These are phyloP conservation scores for Daldinia sp. DNA, from an alignment of 2,329 filamentous ascomycete species.

Conservation along the genomic window DNA sequence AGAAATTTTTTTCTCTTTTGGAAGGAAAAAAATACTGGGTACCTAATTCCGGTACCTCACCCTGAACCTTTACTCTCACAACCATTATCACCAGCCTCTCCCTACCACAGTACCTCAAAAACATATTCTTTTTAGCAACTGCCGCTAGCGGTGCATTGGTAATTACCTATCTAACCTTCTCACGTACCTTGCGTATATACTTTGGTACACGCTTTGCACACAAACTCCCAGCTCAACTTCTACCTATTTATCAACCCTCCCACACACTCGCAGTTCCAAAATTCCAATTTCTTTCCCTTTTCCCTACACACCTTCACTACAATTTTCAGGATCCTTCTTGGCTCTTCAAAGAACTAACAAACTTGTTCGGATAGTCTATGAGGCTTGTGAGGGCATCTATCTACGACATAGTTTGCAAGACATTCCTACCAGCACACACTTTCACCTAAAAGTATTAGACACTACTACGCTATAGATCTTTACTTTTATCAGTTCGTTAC, in stretches of 20 bases:
- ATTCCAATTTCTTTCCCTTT: background rate
- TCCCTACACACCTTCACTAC: background rate
- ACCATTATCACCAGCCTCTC: background rate
- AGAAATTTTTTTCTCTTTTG: background rate
- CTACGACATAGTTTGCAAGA: background rate
- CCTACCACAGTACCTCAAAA: background rate
- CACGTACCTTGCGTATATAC: background rate
- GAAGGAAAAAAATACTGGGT: background rate
- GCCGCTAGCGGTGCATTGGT: background rate
- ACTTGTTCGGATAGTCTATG: background rate
- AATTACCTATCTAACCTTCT: background rate
- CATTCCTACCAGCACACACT: background rate
- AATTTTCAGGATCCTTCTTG: background rate
- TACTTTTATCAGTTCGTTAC: background rate
- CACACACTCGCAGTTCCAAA: too few species aligned
- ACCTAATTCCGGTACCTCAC: background rate
- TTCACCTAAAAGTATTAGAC: background rate
- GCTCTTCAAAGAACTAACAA: background rate
- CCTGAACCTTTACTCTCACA: background rate
- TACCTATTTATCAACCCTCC: background rate
- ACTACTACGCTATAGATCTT: background rate
- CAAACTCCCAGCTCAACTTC: background rate
- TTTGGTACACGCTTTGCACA: background rate
- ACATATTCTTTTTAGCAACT: background rate
- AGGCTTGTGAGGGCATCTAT: background rate